Evolutionary conservation across 1,139 yeast species (phyloP), one percentile per base, ranked within the genome.

Genomic region (Pichia sp.): DNA sequence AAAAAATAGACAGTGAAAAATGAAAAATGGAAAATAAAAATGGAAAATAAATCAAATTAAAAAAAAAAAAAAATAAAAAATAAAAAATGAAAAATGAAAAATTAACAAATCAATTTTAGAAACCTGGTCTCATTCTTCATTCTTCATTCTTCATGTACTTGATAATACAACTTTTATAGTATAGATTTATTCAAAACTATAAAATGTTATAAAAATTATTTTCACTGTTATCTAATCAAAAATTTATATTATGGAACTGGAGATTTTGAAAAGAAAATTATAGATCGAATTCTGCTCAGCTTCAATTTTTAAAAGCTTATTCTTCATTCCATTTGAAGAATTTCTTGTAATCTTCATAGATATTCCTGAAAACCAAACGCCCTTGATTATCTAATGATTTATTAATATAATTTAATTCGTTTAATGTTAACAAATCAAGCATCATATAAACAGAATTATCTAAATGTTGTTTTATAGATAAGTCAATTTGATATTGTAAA

Each of bases 261-360:
- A 18, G 18, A 18, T 18, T 18, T 18, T 18, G 18, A 18, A 18
- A 18, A 18, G 18, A 18, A 18, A 18, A 18, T 18, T 18, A 18
- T 18, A 18, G 18, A 18, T 18, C 18, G 18, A 18, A 18, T 18
- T 18, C 18, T 18, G 18, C 1, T 18, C 18, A 18, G 18, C 18
- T 34, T 34, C 11, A n/a, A 25, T 34, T n/a, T 5, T 5, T 9
- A 33, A 2, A 9, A n/a, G 18, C 27, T 11, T 38, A 34, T 48
- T 73, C 74, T 54, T 81, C 88, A 51, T 69, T 79, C 97, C 97
- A 90, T 64, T 85, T 87, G 48, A 96, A 96, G 55, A 75, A 75
- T 57, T 77, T 81, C 63, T 78, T 79, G 67, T 88, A 92, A 54
- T 84, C 88, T 6, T 78, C 77, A 58, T 85, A 87, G 40, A 89